Evolutionary conservation across 345 rosid species (phyloP), one percentile per base, ranked within the genome.

Genomic region (Eucalyptus shirleyi): DNA sequence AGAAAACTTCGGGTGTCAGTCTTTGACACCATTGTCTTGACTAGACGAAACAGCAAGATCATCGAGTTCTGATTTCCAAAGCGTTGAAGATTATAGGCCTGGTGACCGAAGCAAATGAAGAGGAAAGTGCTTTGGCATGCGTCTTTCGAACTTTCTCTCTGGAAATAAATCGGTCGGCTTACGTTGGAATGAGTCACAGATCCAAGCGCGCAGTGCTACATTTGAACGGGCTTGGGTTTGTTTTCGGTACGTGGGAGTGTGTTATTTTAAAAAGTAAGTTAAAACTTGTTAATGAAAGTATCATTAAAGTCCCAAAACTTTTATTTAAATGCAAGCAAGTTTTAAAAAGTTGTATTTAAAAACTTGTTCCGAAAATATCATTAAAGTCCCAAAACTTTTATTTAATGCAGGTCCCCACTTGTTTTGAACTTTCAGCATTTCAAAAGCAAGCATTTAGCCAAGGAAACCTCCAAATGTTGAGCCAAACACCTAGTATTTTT

Each of bases 11-110:
- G 81, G 91, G 89, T 91, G 93, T 12, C 88, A 89, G 50, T 91
- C 95, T 5, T 80, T 93, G 42, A 88, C 91, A 34, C 92, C 90
- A 18, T 86, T 94, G 28, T 88, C 93, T 86, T 92, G 23, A n/a
- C 86, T 10, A 56, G 72, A 62, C 1, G 19, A 62, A 32, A 62
- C 13, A 30, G 72, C 9, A 28, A 14, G 72, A 62, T 4, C 9
- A 30, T 30, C 34, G 16, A 62, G 34, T 62, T 30, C 34, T 62
- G 72, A 30, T 62, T 62, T 14, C n/a, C 72, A 62, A 14, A 4
- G 32, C 1, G 72, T 13, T 62, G 72, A 62, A 62, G 72, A 62
- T 13, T 62, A 12, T 3, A 30, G 3, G 34, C 18, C 18, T 14
- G 37, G 34, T 62, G 72, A 62, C 72, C 72, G 86, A 81, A 40